Evolutionary conservation across 106 monocot genomes (phyloP), one percentile per base, ranked within the genome.

Genomic region (Dioscorea alata): DNA sequence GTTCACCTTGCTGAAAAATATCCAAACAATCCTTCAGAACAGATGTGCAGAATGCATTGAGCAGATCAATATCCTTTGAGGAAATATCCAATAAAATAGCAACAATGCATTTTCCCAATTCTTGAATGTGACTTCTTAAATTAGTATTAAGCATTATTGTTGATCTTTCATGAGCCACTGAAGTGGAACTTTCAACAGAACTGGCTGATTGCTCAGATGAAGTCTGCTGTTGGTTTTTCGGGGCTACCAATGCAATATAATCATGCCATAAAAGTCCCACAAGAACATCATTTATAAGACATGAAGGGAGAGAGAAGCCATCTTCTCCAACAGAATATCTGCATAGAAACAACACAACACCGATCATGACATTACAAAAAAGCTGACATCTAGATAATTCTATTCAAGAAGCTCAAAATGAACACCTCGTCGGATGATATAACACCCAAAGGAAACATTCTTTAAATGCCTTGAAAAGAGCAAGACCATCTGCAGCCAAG

Each of bases 391-490:
- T 12, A 19, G 13, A 2, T 0, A 33, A 64, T 58, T 53, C 49
- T 28, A 28, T 28, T 28, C 28, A 28, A 28, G 18, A 15, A 33
- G 54, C 3, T 69, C 49, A 42, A 14, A 71, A 25, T 59, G 21
- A 61, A 34, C 58, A 95, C 92, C 96, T 96, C 72, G 83, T 57
- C 50, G 68, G 59, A 72, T 86, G 80, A 28, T 73, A 61, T 48
- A 92, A 71, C 4, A 48, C 78, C 85, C 84, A 92, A 25, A 96
- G 77, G 64, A 92, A 84, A 24, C 96, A 89, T 73, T 96, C 82
- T 65, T 81, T 84, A 49, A 84, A 79, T 64, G 96, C 75, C 69
- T 59, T 78, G 65, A 92, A 89, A 50, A 89, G 86, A 15, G 63
- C 66, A 59, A 62, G 22, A 56, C 42, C 65, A 59, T 84, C 88